Evolutionary conservation across 208 protist genomes (phyloP).

Genomic region (Acanthamoeba healyi): DNA sequence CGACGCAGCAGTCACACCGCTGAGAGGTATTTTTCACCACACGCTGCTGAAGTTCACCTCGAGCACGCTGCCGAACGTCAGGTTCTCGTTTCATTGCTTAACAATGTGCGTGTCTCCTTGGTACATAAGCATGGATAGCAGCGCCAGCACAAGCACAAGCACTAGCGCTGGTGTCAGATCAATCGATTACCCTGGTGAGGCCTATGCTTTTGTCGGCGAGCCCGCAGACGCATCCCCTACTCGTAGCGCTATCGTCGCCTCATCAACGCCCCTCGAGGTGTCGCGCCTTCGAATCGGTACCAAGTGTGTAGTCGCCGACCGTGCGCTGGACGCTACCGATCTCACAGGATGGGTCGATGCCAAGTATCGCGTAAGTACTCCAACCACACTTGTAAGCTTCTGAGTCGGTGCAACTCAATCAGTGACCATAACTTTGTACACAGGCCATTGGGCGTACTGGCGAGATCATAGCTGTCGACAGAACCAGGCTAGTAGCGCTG

Average conservation of each 20-base stretch:
- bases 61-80: neutral
- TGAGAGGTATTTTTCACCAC: neutral
- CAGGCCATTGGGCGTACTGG: conserved; percentile 29
- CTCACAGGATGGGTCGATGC: conserved; percentile 41
- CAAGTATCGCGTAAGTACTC: neutral
- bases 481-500: conserved; percentile 45
- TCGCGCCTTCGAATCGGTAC: conserved; percentile 44
- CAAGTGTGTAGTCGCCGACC: conserved; percentile 55
- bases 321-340: conserved; percentile 27
- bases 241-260: neutral
- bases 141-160: neutral
- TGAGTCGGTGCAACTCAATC: no score
- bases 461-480: conserved; percentile 22
- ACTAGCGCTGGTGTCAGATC: neutral
- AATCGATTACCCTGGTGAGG: conserved; percentile 38
- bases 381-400: neutral
- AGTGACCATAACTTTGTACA: neutral
- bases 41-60: neutral
- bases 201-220: conserved; percentile 16
- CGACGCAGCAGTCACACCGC: conserved; percentile 30
- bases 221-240: neutral
- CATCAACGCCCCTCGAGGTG: conserved; percentile 19
- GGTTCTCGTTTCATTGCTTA: neutral
- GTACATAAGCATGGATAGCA: neutral
- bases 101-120: neutral